Evolutionary conservation across 306 rosid genomes (phyloP), one percentile per base, ranked within the genome.

Genomic region (Cicer judaicum): DNA sequence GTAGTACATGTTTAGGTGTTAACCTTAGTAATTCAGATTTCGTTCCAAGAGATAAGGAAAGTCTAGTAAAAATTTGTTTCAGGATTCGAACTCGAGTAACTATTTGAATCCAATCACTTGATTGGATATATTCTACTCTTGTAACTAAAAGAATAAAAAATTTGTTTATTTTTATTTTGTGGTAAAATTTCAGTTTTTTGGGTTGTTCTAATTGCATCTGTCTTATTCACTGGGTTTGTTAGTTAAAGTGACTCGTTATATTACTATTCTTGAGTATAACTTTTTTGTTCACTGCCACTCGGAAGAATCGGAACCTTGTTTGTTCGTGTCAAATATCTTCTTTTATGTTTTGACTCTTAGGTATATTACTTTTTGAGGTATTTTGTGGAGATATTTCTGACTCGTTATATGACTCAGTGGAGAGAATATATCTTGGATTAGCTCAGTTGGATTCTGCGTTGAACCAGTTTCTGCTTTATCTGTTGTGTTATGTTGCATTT

Each of bases 391-490:
- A 46, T 60, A 13, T 10, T 52, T 15, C 10, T 52, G 64, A 59
- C 9, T 59, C 4, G 10, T 59, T 59, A 29, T 29, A 6, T 59
- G 16, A 68, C 7, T 21, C 19, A 6, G 73, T 43, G 57, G 34
- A 24, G 14, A 15, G 49, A 64, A 64, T 74, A 46, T 68, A 19
- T 69, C 7, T 24, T 48, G 19, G 61, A 59, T 47, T 29, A 40
- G 8, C 64, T 80, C 48, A 19, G 46, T 4, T 75, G 62, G 68
- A 62, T 75, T 80, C 53, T 50, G 67, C 7, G 67, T 15, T 62
- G 67, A 46, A n/a, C 61, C 15, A 34, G 47, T 50, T 19, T 70
- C 18, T 7, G 9, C 44, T 47, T 73, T 40, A 6, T 66, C 7
- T 15, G 61, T 10, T 56, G 11, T 43, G 44, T 62, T 59, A 1